Evolutionary conservation across 441 rosid genomes (phyloP), one percentile per base, ranked within the genome.

Genomic region (Corymbia citriodora): DNA sequence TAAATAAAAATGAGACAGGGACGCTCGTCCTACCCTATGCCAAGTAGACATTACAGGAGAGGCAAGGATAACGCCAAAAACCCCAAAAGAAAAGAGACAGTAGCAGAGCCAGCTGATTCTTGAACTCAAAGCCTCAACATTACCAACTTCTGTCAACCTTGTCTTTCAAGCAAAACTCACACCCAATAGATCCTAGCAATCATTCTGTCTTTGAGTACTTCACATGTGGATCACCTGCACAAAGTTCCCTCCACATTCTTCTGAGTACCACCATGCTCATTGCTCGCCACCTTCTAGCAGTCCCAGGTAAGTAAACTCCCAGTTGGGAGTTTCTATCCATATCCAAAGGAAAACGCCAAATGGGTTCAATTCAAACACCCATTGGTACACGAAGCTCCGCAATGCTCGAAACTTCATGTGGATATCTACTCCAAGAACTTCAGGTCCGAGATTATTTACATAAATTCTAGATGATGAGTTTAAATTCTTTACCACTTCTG

Each of bases 361-460:
- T 97, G 99, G 97, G 97, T 81, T 95, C 99, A 3, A 92, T 94
- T 91, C 97, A 96, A 87, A 94, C 94, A 55, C 97, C 97, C 25
- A 91, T 90, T 55, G 95, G 95, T 79, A 94, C 95, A 97, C 94
- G 95, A 93, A 96, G 98, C 93, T 93, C 96, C 7, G 95, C 97
- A 11, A 45, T 96, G 92, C 90, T 93, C 63, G 99, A 97, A 93
- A 94, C 97, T 15, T 98, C 99, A 87, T 97, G 99, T 68, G 98
- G 99, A 90, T 98, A 97, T 93, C 92, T 98, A 61, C 97, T 98
- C 88, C 97, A 95, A 90, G 99, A 98, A 92, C 91, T 98, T 94
- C 98, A 97, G 99, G 99, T 93, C 94, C 92, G 95, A 91, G 89
- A 27, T 53, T 40, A 45, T 33, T 6, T n/a, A 19, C 18, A 82